Percentiles rank a stretch among this genome's conserved stretches.
Conservation (phyloP, 345 rosid genomes). For the Melastoma malabathricum region DNA sequence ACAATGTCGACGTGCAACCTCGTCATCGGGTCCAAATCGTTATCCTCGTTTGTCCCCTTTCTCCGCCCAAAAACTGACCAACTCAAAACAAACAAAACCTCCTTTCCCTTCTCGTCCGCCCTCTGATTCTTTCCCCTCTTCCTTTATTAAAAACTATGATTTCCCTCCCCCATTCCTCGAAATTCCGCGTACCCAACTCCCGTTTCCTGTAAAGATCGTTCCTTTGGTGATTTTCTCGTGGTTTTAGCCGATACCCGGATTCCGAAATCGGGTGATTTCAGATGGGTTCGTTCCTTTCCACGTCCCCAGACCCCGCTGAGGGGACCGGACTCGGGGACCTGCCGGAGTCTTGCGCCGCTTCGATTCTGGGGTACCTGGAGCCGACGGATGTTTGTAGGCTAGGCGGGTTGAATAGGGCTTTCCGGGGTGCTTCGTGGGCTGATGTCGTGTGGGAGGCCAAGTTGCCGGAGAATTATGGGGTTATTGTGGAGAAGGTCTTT, state of each 20-base stretch:
- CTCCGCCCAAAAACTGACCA: too few species aligned
- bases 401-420: slow-evolving; percentile 59
- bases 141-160: too few species aligned
- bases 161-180: too few species aligned
- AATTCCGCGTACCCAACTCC: too few species aligned
- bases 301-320: slow-evolving; percentile 1
- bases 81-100: too few species aligned
- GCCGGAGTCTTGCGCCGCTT: slow-evolving; percentile 79
- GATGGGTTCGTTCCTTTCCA: slow-evolving; percentile 12
- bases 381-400: slow-evolving; percentile 77
- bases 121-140: too few species aligned
- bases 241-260: not conserved
- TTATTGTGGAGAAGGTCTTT: slow-evolving; percentile 37
- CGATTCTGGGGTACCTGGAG: slow-evolving; percentile 44
- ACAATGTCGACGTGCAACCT: too few species aligned
- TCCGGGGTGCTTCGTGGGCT: slow-evolving; percentile 87
- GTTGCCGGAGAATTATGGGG: slow-evolving; percentile 51
- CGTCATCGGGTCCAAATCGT: too few species aligned
- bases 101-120: too few species aligned
- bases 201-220: too few species aligned
- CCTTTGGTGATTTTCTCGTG: too few species aligned
- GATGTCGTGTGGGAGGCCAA: slow-evolving; percentile 94
- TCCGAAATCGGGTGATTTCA: not conserved
- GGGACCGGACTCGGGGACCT: slow-evolving; percentile 54
- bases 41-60: too few species aligned